A percentile compares a stretch with the other conserved stretches of the same genome.
Evolutionary conservation across 768 basidiomycete species (phyloP).

Genomic region (Kwoniella bestiolae): DNA sequence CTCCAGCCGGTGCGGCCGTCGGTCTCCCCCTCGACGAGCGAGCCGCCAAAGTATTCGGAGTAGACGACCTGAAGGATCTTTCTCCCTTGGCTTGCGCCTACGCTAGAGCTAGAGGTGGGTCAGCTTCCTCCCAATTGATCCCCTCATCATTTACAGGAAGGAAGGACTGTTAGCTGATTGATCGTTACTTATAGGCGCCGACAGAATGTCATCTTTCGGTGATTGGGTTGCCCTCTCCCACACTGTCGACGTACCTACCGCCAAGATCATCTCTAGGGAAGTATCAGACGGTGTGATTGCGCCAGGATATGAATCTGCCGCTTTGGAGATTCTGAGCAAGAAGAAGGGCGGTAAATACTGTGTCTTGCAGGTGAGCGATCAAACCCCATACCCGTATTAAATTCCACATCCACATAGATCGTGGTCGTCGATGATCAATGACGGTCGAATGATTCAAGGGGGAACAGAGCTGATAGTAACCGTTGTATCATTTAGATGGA

Average conservation of each 20-base stretch:
- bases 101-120: conserved; percentile 86
- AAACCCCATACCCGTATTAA: no score
- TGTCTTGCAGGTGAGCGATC: conserved; percentile 82
- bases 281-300: conserved; percentile 99
- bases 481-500: conserved; percentile 69
- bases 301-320: conserved; percentile 84
- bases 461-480: not conserved
- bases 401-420: no score
- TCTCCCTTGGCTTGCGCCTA: conserved; percentile 91
- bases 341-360: conserved; percentile 99
- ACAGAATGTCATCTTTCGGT: conserved; percentile 99
- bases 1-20: conserved; percentile 94
- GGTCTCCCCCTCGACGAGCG: conserved; percentile 75
- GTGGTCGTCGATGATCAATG: no score
- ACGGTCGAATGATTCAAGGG: no score
- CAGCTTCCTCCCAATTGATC: no score
- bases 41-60: conserved; percentile 93
- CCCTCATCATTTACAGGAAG: not conserved
- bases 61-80: conserved; percentile 86
- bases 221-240: conserved; percentile 97
- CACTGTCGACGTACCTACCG: conserved; percentile 90
- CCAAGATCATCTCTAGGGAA: conserved; percentile 95
- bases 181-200: conserved; percentile 68
- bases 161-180: not conserved
- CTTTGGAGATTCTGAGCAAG: conserved; percentile 85